A percentile compares a stretch with the other conserved stretches of the same genome.
Conservation (phyloP, 768 basidiomycete genomes). For the Russula sp. region DNA sequence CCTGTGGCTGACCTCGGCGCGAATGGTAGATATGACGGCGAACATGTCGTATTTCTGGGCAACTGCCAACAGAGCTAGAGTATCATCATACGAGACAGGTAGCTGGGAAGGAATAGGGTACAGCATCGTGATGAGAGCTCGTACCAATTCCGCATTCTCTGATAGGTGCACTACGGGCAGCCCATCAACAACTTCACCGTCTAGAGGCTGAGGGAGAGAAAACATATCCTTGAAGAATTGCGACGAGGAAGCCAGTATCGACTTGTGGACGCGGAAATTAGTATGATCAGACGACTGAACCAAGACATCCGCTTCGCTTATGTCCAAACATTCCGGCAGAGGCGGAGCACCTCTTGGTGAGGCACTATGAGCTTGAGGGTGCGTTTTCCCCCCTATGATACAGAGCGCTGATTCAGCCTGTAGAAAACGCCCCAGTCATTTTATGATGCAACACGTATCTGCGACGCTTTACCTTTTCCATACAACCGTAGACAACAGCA, state of each 20-base stretch:
- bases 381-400: no score
- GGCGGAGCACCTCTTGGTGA: no score
- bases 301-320: slow-evolving; percentile 34
- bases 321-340: background rate
- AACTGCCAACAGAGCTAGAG: background rate
- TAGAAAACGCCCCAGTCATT: no score
- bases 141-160: background rate
- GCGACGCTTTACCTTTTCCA: no score
- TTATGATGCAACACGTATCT: no score
- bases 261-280: slow-evolving; percentile 40
- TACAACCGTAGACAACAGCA: no score
- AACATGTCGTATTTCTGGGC: slow-evolving; percentile 6
- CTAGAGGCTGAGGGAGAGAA: background rate
- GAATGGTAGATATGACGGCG: background rate
- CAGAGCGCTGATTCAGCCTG: no score
- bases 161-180: background rate
- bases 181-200: background rate
- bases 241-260: slow-evolving; percentile 40
- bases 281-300: slow-evolving; percentile 39
- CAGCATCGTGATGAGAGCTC: background rate
- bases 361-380: no score
- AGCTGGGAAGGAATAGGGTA: background rate
- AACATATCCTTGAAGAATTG: slow-evolving; percentile 32
- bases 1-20: background rate
- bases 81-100: background rate